Conservation (phyloP, 106 monocot species). For the Acorus calamus region DNA sequence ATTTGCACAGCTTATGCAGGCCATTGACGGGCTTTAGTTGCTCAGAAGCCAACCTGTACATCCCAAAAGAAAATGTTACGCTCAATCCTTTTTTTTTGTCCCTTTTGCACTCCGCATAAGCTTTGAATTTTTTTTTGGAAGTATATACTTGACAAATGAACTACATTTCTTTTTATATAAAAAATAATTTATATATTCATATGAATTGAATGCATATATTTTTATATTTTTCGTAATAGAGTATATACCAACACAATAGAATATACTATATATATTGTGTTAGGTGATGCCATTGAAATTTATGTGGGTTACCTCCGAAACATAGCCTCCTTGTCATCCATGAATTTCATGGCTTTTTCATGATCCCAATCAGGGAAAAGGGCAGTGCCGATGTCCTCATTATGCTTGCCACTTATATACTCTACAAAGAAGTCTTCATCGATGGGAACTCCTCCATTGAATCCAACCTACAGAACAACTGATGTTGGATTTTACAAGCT, state of each 20-base stretch:
- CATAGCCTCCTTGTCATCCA: conserved; percentile 72
- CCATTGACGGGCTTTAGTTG: conserved; percentile 50
- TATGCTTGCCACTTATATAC: conserved; percentile 58
- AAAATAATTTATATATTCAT: no score
- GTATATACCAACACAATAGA: no score
- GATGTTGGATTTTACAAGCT: not conserved
- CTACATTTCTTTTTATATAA: no score
- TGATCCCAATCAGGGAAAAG: conserved; percentile 68
- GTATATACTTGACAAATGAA: no score
- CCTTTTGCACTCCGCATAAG: no score
- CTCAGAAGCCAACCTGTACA: conserved; percentile 44
- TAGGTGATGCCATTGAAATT: not conserved
- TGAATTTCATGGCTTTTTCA: conserved; percentile 43
- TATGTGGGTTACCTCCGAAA: conserved; percentile 38
- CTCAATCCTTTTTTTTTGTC: no score
- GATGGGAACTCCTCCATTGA: conserved; percentile 57
- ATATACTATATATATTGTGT: no score
- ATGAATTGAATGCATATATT: no score
- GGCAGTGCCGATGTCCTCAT: conserved; percentile 33
- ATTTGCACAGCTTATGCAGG: conserved; percentile 57
- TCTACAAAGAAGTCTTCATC: conserved; percentile 44
- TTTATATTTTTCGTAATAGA: no score
- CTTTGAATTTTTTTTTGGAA: no score
- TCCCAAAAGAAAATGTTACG: not conserved
- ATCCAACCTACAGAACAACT: conserved; percentile 36